These are phyloP conservation scores for Phycomyces blakesleeanus DNA, from an alignment of 192 early-diverging fungal genomes.

Conservation along the genomic window DNA sequence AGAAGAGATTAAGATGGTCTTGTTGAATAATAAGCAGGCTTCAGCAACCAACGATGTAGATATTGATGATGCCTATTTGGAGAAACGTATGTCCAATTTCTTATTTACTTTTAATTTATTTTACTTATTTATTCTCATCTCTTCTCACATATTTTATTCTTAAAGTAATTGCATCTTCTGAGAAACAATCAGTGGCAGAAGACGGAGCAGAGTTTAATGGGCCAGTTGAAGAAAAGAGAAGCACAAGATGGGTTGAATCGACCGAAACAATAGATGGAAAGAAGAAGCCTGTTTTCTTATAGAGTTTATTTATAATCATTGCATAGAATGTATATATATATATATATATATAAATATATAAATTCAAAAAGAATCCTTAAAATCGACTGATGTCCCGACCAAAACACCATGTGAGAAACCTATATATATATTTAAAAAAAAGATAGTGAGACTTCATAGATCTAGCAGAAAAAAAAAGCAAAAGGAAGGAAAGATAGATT, in stretches of 20 bases:
- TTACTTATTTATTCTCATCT: too few species aligned
- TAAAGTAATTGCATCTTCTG: not conserved
- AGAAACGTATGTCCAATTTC: slow-evolving; percentile 27
- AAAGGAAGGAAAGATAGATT: slow-evolving; percentile 23
- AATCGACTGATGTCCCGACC: slow-evolving; percentile 30
- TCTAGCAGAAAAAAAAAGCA: slow-evolving; percentile 8
- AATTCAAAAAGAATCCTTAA: slow-evolving; percentile 2
- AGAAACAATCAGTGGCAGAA: not conserved
- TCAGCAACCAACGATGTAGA: slow-evolving; percentile 9
- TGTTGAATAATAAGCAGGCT: slow-evolving; percentile 16
- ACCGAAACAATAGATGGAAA: not conserved
- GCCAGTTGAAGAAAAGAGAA: not conserved
- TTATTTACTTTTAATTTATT: too few species aligned
- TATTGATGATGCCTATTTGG: slow-evolving; percentile 33
- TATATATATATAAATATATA: not conserved
- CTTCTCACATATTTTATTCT: too few species aligned
- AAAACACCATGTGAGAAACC: slow-evolving; percentile 23
- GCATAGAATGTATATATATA: not conserved
- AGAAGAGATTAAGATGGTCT: slow-evolving; percentile 25
- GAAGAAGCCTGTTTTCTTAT: not conserved
- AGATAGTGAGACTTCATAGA: not conserved
- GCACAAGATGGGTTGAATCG: not conserved
- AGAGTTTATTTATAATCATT: not conserved
- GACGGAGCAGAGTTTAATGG: not conserved
- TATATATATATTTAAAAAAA: not conserved